Percentiles rank a stretch among this genome's conserved stretches.
Conservation (phyloP, 768 basidiomycete genomes). For the Hygrocybe coccinea region DNA sequence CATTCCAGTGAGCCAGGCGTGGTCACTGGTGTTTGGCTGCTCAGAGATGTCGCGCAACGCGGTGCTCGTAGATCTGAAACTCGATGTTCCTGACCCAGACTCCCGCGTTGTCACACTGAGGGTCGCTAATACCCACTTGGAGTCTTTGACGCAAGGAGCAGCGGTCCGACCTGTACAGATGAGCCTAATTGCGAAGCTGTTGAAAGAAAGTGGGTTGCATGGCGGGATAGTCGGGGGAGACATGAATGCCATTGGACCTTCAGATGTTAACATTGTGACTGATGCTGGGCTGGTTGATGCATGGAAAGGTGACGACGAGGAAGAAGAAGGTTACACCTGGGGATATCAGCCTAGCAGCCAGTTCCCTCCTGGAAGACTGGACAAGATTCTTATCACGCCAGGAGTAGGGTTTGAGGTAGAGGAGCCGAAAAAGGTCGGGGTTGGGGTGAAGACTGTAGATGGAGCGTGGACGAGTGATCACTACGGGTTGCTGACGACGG, state of each 20-base stretch:
- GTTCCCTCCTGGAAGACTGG: constrained; percentile 53
- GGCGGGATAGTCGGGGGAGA: constrained; percentile 68
- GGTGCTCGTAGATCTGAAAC: constrained; percentile 52
- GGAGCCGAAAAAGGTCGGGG: constrained; percentile 51
- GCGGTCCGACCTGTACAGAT: constrained; percentile 47
- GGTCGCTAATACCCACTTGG: constrained; percentile 70
- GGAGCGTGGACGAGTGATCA: constrained; percentile 65
- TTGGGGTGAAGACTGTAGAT: constrained; percentile 43
- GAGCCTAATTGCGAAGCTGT: constrained; percentile 43
- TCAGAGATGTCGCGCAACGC: constrained; percentile 52
- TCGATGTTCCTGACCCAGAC: constrained; percentile 34
- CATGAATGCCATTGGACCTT: constrained; percentile 59
- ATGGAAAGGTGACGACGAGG: constrained; percentile 45
- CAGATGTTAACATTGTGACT: constrained; percentile 40
- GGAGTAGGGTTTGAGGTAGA: constrained; percentile 48
- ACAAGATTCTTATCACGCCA: constrained; percentile 59
- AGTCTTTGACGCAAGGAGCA: constrained; percentile 50
- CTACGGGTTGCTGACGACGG: constrained; percentile 44
- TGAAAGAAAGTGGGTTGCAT: constrained; percentile 43
- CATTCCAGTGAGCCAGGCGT: constrained; percentile 45
- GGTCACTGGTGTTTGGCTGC: constrained; percentile 49
- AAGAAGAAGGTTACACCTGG: constrained; percentile 58
- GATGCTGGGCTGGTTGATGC: constrained; percentile 54
- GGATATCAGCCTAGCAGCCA: constrained; percentile 49
- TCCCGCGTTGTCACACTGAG: constrained; percentile 45